Base-by-base conservation (phyloP, 225 moss, liverwort and hornwort species). In the Physcomitrellopsis africana region DNA sequence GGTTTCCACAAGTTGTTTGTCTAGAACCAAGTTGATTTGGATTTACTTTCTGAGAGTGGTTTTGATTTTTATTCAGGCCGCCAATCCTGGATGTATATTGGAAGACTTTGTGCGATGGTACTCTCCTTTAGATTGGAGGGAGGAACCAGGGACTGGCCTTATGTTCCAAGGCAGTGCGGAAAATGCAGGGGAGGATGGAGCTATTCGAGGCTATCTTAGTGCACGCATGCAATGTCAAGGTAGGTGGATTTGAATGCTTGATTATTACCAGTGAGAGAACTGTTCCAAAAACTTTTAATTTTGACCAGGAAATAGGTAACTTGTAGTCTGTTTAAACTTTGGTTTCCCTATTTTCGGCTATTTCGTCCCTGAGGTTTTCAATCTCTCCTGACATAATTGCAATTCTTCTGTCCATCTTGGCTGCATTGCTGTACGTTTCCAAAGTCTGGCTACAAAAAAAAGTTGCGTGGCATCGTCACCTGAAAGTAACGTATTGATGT, bases 61-160 rank as follows among this genome's bases (percentile, higher is more conserved):
- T 75, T 83, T 60, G 48, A 73, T 73, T 65, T 47, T 41, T 18
- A 47, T 72, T 52, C 82, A 92, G 92, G 96, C 96, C 62, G 96
- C 96, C 44, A 96, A 96, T 83, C 96, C 96, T 77, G 96, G 96
- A 43, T 96, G 96, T 69, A 96, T 94, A 75, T 71, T 96, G 75
- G 96, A 96, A 75, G 96, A 96, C 72, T 96, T 96, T 69, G 96
- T 96, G 14, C 90, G 96, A 19, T 96, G 96, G 96, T 96, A 96
- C 79, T 96, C 96, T 48, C 96, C 96, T 45, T 79, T 89, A 58
- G 96, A 96, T 26, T 96, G 96, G 96, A 89, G 91, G 85, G 96
- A 92, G 66, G 91, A 87, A 76, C 89, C 86, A 41, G 92, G 89
- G 49, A 83, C 90, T 49, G 89, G 86, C 47, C 86, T 92, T 43